A percentile compares a stretch with the other conserved stretches of the same genome.
Evolutionary conservation across 148 eudicot species (phyloP).

Genomic region (Camellia sinensis): DNA sequence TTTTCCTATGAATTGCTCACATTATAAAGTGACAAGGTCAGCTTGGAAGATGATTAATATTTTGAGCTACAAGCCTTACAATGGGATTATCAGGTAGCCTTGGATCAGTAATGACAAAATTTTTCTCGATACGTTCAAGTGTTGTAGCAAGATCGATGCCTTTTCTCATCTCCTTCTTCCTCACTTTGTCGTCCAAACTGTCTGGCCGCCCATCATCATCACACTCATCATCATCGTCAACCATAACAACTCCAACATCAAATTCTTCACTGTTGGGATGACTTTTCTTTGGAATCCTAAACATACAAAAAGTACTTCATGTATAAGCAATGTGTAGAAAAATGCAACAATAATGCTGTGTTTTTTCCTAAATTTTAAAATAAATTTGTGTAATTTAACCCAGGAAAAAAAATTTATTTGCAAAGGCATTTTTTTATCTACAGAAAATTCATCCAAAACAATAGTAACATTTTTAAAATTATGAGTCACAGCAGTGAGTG

Average conservation of each 20-base stretch:
- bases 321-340: not conserved
- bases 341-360: too few species aligned
- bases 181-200: slow-evolving; percentile 86
- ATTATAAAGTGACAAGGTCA: not conserved
- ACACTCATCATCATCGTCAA: slow-evolving; percentile 39
- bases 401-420: too few species aligned
- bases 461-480: not conserved
- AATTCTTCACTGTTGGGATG: slow-evolving; percentile 38
- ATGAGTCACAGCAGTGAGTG: not conserved
- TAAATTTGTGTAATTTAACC: too few species aligned
- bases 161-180: slow-evolving; percentile 94
- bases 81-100: slow-evolving; percentile 99
- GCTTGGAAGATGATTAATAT: not conserved
- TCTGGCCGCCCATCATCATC: slow-evolving; percentile 62
- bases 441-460: too few species aligned
- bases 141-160: slow-evolving; percentile 99
- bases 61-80: slow-evolving; percentile 43
- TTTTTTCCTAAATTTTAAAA: too few species aligned
- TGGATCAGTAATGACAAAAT: slow-evolving; percentile 98
- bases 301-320: slow-evolving; percentile 6
- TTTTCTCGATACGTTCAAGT: slow-evolving; percentile 98
- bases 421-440: too few species aligned
- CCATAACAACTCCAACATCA: slow-evolving; percentile 32
- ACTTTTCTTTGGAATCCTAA: slow-evolving; percentile 74
- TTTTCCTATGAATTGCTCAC: not conserved